Evolutionary conservation across 2,329 filamentous ascomycete species (phyloP), one percentile per base, ranked within the genome.

Genomic region (Ploettnerulaceae sp.): DNA sequence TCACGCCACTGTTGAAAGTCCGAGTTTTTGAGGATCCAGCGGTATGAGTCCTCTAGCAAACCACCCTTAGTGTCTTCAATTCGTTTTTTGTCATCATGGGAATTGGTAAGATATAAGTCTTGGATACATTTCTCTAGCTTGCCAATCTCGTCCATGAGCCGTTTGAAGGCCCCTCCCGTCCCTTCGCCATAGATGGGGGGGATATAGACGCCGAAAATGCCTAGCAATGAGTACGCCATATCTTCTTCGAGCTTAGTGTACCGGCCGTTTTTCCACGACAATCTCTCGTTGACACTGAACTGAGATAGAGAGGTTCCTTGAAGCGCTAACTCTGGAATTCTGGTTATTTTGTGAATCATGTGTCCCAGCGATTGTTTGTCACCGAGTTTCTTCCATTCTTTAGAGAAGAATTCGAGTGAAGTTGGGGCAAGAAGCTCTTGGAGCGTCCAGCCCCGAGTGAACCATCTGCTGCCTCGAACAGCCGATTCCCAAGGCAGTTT

Each of bases 261-360:
- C 65, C 55, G n/a, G 64, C 64, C 67, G n/a, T n/a, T n/a, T n/a
- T n/a, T n/a, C n/a, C 67, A 69, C 11, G 57, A 63, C 64, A 69
- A 67, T 31, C 59, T 57, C 45, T 55, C 5, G 51, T 66, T 61
- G 53, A 67, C 5, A 25, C 57, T 62, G 47, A 38, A 60, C 8
- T n/a, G n/a, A 31, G 25, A 24, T 6, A 11, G 38, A 12, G 38
- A 21, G 4, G 29, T 15, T 4, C 33, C 33, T 5, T 17, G 35
- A 1, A 67, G 47, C n/a, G 58, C 53, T 11, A 53, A 42, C n/a
- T 12, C 34, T 39, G 5, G 53, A 28, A 56, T 53, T 7, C 49
- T 45, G 7, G 54, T 52, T 6, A 49, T 54, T 1, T 18, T 9
- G 37, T 41, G 21, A 54, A 41, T 4, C 12, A 12, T 7, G 22